Evolutionary conservation across 176 grass and related monocot species (phyloP).

Genomic region (Raddia guianensis): DNA sequence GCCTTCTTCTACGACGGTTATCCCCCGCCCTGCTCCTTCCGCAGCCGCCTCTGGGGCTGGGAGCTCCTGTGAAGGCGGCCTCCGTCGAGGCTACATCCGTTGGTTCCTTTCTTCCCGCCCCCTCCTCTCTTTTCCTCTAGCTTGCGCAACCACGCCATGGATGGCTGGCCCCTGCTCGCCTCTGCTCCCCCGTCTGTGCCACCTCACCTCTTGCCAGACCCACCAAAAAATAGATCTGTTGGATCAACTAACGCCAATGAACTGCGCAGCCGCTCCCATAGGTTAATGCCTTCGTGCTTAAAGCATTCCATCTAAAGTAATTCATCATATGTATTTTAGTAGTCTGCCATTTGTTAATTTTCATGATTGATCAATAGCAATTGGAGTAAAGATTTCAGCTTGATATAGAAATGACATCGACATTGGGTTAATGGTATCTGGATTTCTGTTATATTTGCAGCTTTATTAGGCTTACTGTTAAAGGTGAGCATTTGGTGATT

Average conservation of each 20-base stretch:
- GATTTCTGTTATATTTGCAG: constrained; percentile 41
- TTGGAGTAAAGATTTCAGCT: not conserved
- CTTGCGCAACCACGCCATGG: too few relatives aligned
- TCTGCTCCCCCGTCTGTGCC: too few relatives aligned
- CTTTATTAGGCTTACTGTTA: constrained; percentile 83
- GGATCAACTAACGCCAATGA: constrained; percentile 88
- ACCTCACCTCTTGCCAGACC: too few relatives aligned
- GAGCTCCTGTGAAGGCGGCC: too few relatives aligned
- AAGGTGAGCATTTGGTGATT: constrained; percentile 65
- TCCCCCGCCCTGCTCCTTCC: too few relatives aligned
- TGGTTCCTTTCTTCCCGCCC: too few relatives aligned
- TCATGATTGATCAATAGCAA: constrained; percentile 7
- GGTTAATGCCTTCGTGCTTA: constrained; percentile 40
- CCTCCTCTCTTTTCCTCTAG: too few relatives aligned
- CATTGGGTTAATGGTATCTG: constrained; percentile 8
- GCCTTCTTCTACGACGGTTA: too few relatives aligned
- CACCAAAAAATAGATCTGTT: constrained; percentile 76
- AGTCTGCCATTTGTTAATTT: not conserved
- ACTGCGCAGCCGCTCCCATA: constrained; percentile 90
- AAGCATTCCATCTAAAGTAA: not conserved
- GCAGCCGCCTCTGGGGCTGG: too few relatives aligned
- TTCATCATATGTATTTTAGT: constrained; percentile 19
- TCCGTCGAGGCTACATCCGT: too few relatives aligned
- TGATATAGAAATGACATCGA: not conserved
- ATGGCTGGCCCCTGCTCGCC: too few relatives aligned